Evolutionary conservation across 331 rosid genomes (phyloP).

Genomic region (Phaseolus coccineus): DNA sequence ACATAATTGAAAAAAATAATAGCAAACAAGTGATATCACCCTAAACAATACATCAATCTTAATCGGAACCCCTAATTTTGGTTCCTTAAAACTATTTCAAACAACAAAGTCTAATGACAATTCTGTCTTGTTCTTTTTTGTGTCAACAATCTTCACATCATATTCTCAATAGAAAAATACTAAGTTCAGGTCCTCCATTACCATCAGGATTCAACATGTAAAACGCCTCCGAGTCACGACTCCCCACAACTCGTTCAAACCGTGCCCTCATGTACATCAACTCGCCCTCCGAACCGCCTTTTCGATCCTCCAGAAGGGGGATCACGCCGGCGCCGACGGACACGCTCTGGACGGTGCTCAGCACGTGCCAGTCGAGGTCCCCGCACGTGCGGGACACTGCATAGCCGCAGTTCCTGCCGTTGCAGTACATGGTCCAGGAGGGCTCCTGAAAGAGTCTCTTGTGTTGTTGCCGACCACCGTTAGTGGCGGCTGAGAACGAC

Average conservation of each 20-base stretch:
- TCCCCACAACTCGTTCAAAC: conserved; percentile 91
- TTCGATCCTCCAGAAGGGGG: conserved; percentile 65
- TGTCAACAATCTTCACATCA: conserved; percentile 39
- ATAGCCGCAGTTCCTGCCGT: conserved; percentile 81
- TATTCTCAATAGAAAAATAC: conserved; percentile 82
- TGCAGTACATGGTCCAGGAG: conserved; percentile 85
- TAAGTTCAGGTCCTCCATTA: conserved; percentile 93
- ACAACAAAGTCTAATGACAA: conserved; percentile 23
- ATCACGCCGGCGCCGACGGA: conserved; percentile 94
- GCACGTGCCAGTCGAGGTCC: conserved; percentile 73
- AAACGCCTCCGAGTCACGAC: conserved; percentile 96
- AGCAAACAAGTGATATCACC: conserved; percentile 17
- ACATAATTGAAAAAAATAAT: not conserved
- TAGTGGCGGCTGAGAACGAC: not conserved
- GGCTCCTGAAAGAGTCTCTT: conserved; percentile 75
- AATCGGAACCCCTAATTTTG: not conserved
- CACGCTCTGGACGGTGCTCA: conserved; percentile 73
- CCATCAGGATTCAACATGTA: conserved; percentile 97
- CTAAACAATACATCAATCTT: conserved; percentile 41
- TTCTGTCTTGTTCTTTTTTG: not conserved
- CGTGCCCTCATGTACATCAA: conserved; percentile 81
- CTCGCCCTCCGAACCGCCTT: conserved; percentile 68
- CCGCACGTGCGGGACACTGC: conserved; percentile 72
- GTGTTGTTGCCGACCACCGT: not conserved
- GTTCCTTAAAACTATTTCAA: conserved; percentile 26